These are phyloP conservation scores for Fomitopsis palustris DNA, from an alignment of 1,284 basidiomycete species.

Conservation along the genomic window DNA sequence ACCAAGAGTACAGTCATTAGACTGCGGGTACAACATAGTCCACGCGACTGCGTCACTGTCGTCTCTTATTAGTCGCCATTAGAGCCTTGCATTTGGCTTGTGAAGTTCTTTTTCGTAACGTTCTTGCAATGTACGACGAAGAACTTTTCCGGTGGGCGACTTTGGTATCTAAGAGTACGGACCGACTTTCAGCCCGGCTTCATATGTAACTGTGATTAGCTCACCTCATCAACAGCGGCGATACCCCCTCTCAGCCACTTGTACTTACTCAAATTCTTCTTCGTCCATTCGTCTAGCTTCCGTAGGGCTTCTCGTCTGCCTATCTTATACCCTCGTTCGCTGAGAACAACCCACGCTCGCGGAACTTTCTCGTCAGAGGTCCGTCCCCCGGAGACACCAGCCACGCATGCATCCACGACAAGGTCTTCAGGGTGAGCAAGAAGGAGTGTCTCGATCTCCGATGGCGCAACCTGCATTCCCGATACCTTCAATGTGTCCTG, in stretches of 20 bases:
- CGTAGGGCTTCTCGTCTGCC: slow-evolving; percentile 41
- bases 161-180: slow-evolving; percentile 54
- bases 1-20: too few species aligned
- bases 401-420: slow-evolving; percentile 60
- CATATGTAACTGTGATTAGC: slow-evolving; percentile 13
- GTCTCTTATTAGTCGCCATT: too few species aligned
- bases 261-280: slow-evolving; percentile 59
- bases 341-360: slow-evolving; percentile 72
- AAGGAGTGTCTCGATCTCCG: slow-evolving; percentile 65
- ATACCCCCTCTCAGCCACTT: slow-evolving; percentile 73
- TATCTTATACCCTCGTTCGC: slow-evolving; percentile 41
- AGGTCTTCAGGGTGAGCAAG: slow-evolving; percentile 55
- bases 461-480: slow-evolving; percentile 70
- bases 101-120: slow-evolving; percentile 37
- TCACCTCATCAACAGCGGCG: slow-evolving; percentile 56
- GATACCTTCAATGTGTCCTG: slow-evolving; percentile 74
- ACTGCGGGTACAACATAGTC: too few species aligned
- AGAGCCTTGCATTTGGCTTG: slow-evolving; percentile 12
- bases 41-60: too few species aligned
- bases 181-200: neutral
- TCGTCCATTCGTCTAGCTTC: slow-evolving; percentile 56
- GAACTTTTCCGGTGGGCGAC: slow-evolving; percentile 64
- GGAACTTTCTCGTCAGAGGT: slow-evolving; percentile 67
- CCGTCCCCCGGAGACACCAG: slow-evolving; percentile 66
- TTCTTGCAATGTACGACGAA: slow-evolving; percentile 56